phyloP scores from a whole-genome alignment of 352 stramenopile genomes.

The Globisporangium solare region DNA sequence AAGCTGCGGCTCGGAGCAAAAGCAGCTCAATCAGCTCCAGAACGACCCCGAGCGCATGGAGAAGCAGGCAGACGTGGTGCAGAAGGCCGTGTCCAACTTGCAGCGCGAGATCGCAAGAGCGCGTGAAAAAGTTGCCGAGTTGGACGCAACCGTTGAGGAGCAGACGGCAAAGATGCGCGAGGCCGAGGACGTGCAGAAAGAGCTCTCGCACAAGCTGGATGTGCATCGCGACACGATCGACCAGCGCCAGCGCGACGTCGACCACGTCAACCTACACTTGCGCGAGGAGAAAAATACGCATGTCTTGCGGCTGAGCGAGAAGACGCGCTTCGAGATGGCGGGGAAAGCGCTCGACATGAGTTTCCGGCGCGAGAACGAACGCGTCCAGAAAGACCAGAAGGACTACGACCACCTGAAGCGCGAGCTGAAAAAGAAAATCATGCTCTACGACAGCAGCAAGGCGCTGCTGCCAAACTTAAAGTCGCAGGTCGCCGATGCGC shows the following conservation, averaged over 20 bases:
- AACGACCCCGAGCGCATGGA: slow-evolving; percentile 76
- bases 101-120: slow-evolving; percentile 64
- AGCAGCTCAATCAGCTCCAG: slow-evolving; percentile 61
- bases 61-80: slow-evolving; percentile 85
- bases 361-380: slow-evolving; percentile 58
- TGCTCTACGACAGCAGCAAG: slow-evolving; percentile 64
- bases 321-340: slow-evolving; percentile 62
- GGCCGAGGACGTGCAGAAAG: slow-evolving; percentile 70
- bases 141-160: slow-evolving; percentile 33
- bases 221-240: slow-evolving; percentile 89
- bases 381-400: slow-evolving; percentile 57
- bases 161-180: slow-evolving; percentile 64
- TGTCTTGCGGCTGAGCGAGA: slow-evolving; percentile 64
- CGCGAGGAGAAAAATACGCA: slow-evolving; percentile 84
- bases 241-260: slow-evolving; percentile 88
- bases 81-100: slow-evolving; percentile 67
- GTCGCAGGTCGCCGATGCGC: slow-evolving; percentile 72
- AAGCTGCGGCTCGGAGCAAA: slow-evolving; percentile 37
- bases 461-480: slow-evolving; percentile 78
- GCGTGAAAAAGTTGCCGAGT: slow-evolving; percentile 23
- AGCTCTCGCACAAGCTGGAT: slow-evolving; percentile 84
- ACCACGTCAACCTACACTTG: slow-evolving; percentile 83
- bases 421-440: slow-evolving; percentile 87
- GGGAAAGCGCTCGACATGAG: slow-evolving; percentile 46
- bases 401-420: slow-evolving; percentile 84